A percentile compares a stretch with the other conserved stretches of the same genome.
These are phyloP conservation scores for Metschnikowia sp. DNA, from an alignment of 805 yeast genomes.

Conservation along the genomic window DNA sequence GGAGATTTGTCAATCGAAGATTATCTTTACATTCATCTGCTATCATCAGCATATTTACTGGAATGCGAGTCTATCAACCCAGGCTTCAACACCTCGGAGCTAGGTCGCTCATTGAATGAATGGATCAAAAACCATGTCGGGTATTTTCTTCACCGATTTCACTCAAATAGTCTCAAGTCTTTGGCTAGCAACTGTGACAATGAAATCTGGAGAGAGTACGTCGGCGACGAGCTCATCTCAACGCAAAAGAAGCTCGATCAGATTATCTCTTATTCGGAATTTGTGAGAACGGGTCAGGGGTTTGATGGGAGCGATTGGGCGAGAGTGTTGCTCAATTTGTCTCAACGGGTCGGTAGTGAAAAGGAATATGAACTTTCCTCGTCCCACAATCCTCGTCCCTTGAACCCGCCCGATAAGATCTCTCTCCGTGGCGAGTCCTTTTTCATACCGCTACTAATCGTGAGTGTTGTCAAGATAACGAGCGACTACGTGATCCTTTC, in stretches of 20 bases:
- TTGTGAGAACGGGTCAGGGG: slow-evolving; percentile 21
- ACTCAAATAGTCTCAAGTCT: slow-evolving; percentile 45
- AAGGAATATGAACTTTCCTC: slow-evolving; percentile 8
- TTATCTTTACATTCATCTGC: slow-evolving; percentile 64
- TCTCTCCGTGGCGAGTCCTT: slow-evolving; percentile 19
- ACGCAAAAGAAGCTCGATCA: slow-evolving; percentile 26
- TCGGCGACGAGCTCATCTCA: slow-evolving; percentile 39
- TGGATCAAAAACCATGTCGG: slow-evolving; percentile 64
- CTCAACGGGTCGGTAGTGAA: slow-evolving; percentile 2
- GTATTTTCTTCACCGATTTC: slow-evolving; percentile 54
- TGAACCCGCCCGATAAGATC: no score
- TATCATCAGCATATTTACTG: slow-evolving; percentile 64
- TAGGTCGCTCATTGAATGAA: slow-evolving; percentile 52
- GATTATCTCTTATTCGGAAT: slow-evolving; percentile 24
- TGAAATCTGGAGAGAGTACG: slow-evolving; percentile 79
- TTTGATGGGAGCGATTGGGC: slow-evolving; percentile 29
- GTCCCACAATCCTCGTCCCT: no score
- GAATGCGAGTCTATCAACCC: slow-evolving; percentile 81
- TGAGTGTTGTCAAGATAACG: slow-evolving; percentile 26
- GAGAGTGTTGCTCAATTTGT: slow-evolving; percentile 22
- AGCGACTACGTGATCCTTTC: slow-evolving; percentile 56
- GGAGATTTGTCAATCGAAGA: slow-evolving; percentile 54
- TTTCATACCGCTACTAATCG: slow-evolving; percentile 29
- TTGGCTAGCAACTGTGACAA: slow-evolving; percentile 52
- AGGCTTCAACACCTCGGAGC: slow-evolving; percentile 59